A percentile compares a stretch with the other conserved stretches of the same genome.
These are phyloP conservation scores for Tulasnella sp. DNA, from an alignment of 768 basidiomycete genomes.

Conservation along the genomic window DNA sequence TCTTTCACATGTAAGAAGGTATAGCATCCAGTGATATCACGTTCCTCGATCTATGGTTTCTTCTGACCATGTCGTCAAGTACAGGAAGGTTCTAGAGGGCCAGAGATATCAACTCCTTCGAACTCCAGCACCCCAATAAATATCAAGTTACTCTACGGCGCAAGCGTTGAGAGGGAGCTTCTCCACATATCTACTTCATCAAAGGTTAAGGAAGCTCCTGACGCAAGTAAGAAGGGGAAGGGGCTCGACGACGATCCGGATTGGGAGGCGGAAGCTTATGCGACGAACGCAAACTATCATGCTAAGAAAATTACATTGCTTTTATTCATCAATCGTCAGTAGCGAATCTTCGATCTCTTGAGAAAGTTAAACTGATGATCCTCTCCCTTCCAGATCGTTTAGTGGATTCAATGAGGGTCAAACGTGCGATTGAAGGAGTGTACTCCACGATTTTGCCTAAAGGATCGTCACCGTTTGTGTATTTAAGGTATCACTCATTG, in stretches of 20 bases:
- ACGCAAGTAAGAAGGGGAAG: background rate
- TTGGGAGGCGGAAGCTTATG: constrained; percentile 66
- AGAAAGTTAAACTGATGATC: background rate
- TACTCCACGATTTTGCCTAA: constrained; percentile 83
- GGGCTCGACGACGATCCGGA: constrained; percentile 33
- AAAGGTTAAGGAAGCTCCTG: constrained; percentile 1
- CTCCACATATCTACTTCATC: constrained; percentile 31
- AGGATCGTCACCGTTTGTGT: constrained; percentile 82
- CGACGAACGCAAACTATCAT: constrained; percentile 82
- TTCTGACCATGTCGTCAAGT: background rate
- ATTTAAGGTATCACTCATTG: constrained; percentile 53
- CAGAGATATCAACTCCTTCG: constrained; percentile 73
- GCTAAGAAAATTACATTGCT: constrained; percentile 76
- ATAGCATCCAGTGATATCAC: constrained; percentile 2
- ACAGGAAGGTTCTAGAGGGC: constrained; percentile 59
- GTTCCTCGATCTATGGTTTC: constrained; percentile 6
- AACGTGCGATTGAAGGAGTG: constrained; percentile 73
- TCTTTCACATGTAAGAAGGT: constrained; percentile 92
- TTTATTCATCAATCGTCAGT: constrained; percentile 89
- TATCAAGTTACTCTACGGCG: constrained; percentile 73
- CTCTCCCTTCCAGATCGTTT: constrained; percentile 75
- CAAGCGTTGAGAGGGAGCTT: constrained; percentile 68
- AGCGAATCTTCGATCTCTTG: background rate
- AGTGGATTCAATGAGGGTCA: constrained; percentile 80
- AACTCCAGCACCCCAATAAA: constrained; percentile 51